Evolutionary conservation across 139 green algal genomes (phyloP), one percentile per base, ranked within the genome.

Genomic region (Chloropicon primus): DNA sequence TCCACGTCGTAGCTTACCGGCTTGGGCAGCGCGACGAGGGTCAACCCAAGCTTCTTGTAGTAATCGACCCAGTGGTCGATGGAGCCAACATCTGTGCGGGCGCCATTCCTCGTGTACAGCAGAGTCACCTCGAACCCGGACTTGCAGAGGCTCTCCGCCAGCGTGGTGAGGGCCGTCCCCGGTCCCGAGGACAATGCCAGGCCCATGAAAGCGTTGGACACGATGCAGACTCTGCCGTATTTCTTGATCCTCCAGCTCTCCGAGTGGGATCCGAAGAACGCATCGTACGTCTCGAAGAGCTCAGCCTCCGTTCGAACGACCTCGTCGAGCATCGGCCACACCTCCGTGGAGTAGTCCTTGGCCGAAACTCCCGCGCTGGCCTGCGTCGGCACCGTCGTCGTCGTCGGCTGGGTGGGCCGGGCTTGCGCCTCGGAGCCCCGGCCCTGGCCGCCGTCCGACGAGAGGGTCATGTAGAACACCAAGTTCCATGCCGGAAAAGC

Each of bases 1-100:
- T 28, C 24, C 10, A 71, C 26, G 25, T 78, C 74, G 25, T 78
- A 78, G 5, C n/a, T 27, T 17, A 78, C 74, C 22, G 26, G 26
- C 2, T 5, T 24, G 1, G 74, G 74, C 2, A 78, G 74, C 2
- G 27, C 17, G n/a, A 78, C 74, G 25, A 78, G 27, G 5, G 24
- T 28, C 27, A 78, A 26, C 26, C 74, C 74, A 71, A 28, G 74
- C n/a, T 41, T 72, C 17, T 17, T 22, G 26, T 73, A 75, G 23
- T 74, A 79, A 2, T 79, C n/a, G 21, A 28, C 54, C 76, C 76
- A 79, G 41, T 74, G 26, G 26, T 79, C 76, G 22, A 23, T 26
- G 3, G 76, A 74, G 5, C 24, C 76, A 26, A 26, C 10, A 25
- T 79, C 26, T 2, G 29, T 62, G 28, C 17, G 5, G 5, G 41